phyloP scores from a whole-genome alignment of 805 yeast species.

The Candida chauliodis region DNA sequence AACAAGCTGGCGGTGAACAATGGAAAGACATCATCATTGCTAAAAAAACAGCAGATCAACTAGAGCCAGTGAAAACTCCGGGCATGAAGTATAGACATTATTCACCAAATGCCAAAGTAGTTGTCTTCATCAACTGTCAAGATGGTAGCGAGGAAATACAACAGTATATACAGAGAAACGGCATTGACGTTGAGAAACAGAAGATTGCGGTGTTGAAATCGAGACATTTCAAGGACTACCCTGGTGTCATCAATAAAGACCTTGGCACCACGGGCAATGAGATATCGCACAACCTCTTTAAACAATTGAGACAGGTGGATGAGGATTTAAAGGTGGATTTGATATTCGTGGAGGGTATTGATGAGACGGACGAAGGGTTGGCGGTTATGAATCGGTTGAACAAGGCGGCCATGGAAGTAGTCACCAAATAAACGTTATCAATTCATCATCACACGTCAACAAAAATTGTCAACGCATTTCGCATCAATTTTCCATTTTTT shows the following conservation, averaged over 20 bases:
- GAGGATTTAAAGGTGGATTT: slow-evolving; percentile 54
- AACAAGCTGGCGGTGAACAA: slow-evolving; percentile 55
- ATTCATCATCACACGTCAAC: slow-evolving; percentile 1
- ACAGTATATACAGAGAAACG: slow-evolving; percentile 17
- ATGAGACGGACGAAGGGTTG: slow-evolving; percentile 73
- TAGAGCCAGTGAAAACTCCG: slow-evolving; percentile 82
- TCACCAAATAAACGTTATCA: slow-evolving; percentile 1
- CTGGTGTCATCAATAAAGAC: slow-evolving; percentile 18
- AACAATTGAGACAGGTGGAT: slow-evolving; percentile 72
- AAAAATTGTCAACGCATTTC: neutral
- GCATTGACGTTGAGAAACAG: slow-evolving; percentile 11
- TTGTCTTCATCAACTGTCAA: slow-evolving; percentile 53
- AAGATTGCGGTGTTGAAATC: slow-evolving; percentile 54
- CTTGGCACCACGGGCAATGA: slow-evolving; percentile 51
- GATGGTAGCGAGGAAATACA: slow-evolving; percentile 37
- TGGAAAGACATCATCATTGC: slow-evolving; percentile 70
- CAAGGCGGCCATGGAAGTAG: slow-evolving; percentile 67
- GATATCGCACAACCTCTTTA: slow-evolving; percentile 74
- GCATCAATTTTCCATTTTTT: slow-evolving; percentile 5
- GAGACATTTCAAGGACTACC: slow-evolving; percentile 26
- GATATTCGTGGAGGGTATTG: slow-evolving; percentile 82
- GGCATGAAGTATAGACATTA: slow-evolving; percentile 98
- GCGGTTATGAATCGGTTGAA: slow-evolving; percentile 91
- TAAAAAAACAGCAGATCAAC: slow-evolving; percentile 57
- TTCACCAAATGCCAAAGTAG: slow-evolving; percentile 83